Evolutionary conservation across 371 early-diverging fungal genomes (phyloP), one percentile per base, ranked within the genome.

Genomic region (Syncephalis fuscata): DNA sequence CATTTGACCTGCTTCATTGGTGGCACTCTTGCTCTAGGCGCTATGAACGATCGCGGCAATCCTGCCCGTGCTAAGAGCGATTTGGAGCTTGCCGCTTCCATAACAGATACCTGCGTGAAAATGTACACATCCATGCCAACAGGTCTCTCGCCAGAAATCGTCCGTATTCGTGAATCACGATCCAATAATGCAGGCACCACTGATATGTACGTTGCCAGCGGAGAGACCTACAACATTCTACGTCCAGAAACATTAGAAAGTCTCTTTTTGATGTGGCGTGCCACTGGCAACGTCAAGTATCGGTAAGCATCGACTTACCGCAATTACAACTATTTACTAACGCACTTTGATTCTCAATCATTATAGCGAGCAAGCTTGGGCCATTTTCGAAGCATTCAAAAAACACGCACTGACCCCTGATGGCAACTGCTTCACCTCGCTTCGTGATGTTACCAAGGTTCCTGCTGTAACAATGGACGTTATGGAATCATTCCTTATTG

Each of bases 1-100:
- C 94, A 93, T 60, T 72, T 92, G 22, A 88, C 88, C 4, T 95
- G 93, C 62, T 95, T 93, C 63, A 65, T 85, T 26, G 88, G 86
- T 10, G 92, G 89, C 2, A 76, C 74, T 26, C 62, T 92, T 47
- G 88, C 89, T 0, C 60, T 92, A 2, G 82, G 66, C 45, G 85
- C 80, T 19, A 85, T 78, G 5, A 67, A 62, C 46, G 88, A 32
- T 49, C 57, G 40, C 26, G 68, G 11, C 45, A 24, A 49, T 52
- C 48, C 24, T 16, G 44, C 46, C 2, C 20, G 51, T 1, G 64
- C 77, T 55, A 55, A 52, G 26, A 51, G 78, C 44, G 77, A 85
- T 49, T 62, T 88, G 36, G 62, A 66, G 14, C 52, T 92, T 16
- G 94, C 80, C 27, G 72, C 77, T 39, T 76, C 83, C 48, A 61